Base-by-base conservation (phyloP, 257 asterid genomes). In the Jasminum sambac region DNA sequence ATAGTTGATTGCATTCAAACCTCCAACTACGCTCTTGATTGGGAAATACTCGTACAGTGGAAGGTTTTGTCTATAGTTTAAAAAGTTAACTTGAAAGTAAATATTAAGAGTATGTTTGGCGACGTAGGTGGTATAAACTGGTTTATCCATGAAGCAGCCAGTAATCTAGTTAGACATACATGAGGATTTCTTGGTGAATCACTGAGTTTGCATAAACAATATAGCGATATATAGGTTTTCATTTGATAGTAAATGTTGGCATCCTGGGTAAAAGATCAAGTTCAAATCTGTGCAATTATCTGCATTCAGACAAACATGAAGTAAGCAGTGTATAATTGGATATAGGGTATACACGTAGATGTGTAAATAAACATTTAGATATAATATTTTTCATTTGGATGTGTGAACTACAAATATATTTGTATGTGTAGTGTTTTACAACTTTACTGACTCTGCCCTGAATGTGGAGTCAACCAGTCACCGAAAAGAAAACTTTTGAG, bases 1-100 rank as follows among this genome's bases (percentile, higher is more conserved):
- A 48, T 36, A 44, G 25, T 66, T 39, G 62, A 46, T 62, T 71
- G 36, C 60, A 11, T 3, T 44, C 30, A 71, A 55, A 63, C 21
- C 5, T 52, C 25, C 26, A 11, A 9, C 26, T 11, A 6, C 23
- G 1, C 23, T 48, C 60, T 50, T 52, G 30, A 17, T 13, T 19
- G 11, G 24, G 25, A 52, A 21, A 19, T 19, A 6, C 61, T 19
- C 12, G 12, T 1, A 50, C 3, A 23, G 17, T 16, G 6, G 30
- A 2, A 52, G 17, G 61, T 11, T 46, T 46, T 46, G 57, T 21
- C 57, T 46, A 46, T 30, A 46, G 24, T 17, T 44, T 44, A 12
- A 44, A 14, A 44, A 5, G 14, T 14, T 44, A 5, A 44, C 57
- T 46, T 46, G 7, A 14, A 46, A 14, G 24, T 17, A 46, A 46